These are phyloP conservation scores for Phylloporus rhodoxanthus DNA, from an alignment of 768 basidiomycete genomes.

Conservation along the genomic window DNA sequence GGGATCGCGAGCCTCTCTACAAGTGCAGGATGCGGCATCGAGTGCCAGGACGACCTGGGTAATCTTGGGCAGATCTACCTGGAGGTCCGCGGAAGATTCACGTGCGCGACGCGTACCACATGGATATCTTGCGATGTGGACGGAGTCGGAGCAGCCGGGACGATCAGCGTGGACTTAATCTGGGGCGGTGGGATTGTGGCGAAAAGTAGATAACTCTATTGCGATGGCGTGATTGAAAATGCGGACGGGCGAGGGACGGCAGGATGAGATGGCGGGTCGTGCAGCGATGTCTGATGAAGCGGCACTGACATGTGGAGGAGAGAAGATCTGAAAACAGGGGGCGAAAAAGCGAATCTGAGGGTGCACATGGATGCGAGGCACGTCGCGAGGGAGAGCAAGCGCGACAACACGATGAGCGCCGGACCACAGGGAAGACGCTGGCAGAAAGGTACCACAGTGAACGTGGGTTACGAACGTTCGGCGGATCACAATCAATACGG, in stretches of 20 bases:
- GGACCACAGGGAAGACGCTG: neutral
- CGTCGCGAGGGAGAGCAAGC: slow-evolving; percentile 10
- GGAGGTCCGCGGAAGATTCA: slow-evolving; percentile 32
- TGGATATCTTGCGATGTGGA: slow-evolving; percentile 29
- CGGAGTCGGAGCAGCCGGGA: slow-evolving; percentile 26
- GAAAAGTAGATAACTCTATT: slow-evolving; percentile 13
- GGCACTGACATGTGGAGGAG: neutral
- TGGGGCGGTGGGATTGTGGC: slow-evolving; percentile 21
- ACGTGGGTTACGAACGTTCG: slow-evolving; percentile 14
- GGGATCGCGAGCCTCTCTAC: neutral
- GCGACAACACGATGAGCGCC: slow-evolving; percentile 4
- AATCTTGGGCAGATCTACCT: slow-evolving; percentile 23
- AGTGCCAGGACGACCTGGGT: slow-evolving; percentile 17
- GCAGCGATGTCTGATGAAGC: neutral
- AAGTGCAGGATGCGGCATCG: slow-evolving; percentile 8
- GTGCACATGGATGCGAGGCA: slow-evolving; percentile 25
- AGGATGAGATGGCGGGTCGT: neutral
- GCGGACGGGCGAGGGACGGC: neutral
- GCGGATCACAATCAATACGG: slow-evolving; percentile 17
- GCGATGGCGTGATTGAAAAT: slow-evolving; percentile 11
- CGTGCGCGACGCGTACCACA: slow-evolving; percentile 22
- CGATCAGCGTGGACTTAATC: slow-evolving; percentile 22
- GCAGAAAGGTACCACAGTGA: slow-evolving; percentile 11
- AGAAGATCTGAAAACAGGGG: slow-evolving; percentile 22
- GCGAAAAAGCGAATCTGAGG: slow-evolving; percentile 24